Evolutionary conservation across 2,329 filamentous ascomycete species (phyloP).

Genomic region (Leptographium radiaticola): DNA sequence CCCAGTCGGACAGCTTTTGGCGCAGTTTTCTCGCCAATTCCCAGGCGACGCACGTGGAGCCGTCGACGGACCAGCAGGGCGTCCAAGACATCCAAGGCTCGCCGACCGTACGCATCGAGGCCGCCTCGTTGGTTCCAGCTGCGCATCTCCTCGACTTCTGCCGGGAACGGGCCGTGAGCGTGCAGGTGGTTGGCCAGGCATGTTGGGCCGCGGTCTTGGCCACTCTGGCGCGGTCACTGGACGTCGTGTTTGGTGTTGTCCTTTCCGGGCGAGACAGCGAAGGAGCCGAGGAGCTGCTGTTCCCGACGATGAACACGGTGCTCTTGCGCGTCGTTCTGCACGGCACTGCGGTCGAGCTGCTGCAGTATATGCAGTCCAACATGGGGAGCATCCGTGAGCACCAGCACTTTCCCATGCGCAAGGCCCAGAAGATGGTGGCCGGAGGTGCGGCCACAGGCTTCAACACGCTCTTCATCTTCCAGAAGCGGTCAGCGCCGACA

Average conservation of each 20-base stretch:
- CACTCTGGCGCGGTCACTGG: constrained; percentile 47
- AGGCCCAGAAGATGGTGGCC: constrained; percentile 42
- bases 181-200: constrained; percentile 64
- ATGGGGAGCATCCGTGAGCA: constrained; percentile 53
- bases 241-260: constrained; percentile 72
- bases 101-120: constrained; percentile 25
- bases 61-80: background rate
- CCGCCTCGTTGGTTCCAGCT: constrained; percentile 26
- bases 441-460: constrained; percentile 28
- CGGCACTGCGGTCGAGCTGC: constrained; percentile 48
- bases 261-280: constrained; percentile 74
- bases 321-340: constrained; percentile 61
- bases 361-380: constrained; percentile 61
- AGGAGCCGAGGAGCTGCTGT: constrained; percentile 53
- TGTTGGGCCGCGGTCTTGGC: constrained; percentile 65
- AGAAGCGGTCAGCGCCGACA: constrained; percentile 20
- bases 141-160: constrained; percentile 44
- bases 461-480: constrained; percentile 43
- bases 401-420: constrained; percentile 66
- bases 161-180: constrained; percentile 50
- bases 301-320: constrained; percentile 89
- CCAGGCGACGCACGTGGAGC: constrained; percentile 17
- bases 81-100: constrained; percentile 14
- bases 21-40: constrained; percentile 46
- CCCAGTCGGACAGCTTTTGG: constrained; percentile 54